phyloP scores from a whole-genome alignment of 1,139 yeast species.

The Lodderomyces beijingensis region DNA sequence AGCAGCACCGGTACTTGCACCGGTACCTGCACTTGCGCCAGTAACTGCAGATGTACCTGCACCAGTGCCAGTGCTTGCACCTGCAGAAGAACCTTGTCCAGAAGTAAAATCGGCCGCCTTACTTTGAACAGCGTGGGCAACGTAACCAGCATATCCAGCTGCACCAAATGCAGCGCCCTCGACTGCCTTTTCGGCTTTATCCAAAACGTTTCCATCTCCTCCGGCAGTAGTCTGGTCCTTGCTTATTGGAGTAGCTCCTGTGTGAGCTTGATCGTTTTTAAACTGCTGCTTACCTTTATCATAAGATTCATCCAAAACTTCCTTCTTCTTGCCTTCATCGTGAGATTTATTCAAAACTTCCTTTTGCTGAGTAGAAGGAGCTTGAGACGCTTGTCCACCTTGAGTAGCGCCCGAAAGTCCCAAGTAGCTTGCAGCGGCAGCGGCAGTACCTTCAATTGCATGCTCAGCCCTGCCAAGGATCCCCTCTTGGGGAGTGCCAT shows the following conservation, averaged over 20 bases:
- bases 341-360: neutral
- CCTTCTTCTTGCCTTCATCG: neutral
- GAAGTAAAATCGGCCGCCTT: no score
- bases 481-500: constrained; percentile 1
- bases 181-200: constrained; percentile 7
- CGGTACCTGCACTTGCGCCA: constrained; percentile 12
- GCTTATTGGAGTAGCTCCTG: no score
- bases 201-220: no score
- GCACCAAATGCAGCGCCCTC: constrained; percentile 13
- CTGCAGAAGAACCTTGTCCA: neutral
- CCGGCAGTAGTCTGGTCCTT: neutral
- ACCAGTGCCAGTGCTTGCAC: constrained; percentile 4
- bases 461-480: constrained; percentile 6
- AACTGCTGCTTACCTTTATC: neutral
- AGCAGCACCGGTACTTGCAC: neutral
- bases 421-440: constrained; percentile 7
- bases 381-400: constrained; percentile 1
- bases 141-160: constrained; percentile 5
- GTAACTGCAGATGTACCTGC: constrained; percentile 12
- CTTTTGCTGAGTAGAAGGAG: no score
- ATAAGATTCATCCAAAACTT: neutral
- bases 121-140: neutral
- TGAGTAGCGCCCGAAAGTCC: constrained; percentile 4
- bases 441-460: constrained; percentile 8
- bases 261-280: neutral